These are phyloP conservation scores for Aureobasidium sp. DNA, from an alignment of 2,329 filamentous ascomycete genomes.

Conservation along the genomic window DNA sequence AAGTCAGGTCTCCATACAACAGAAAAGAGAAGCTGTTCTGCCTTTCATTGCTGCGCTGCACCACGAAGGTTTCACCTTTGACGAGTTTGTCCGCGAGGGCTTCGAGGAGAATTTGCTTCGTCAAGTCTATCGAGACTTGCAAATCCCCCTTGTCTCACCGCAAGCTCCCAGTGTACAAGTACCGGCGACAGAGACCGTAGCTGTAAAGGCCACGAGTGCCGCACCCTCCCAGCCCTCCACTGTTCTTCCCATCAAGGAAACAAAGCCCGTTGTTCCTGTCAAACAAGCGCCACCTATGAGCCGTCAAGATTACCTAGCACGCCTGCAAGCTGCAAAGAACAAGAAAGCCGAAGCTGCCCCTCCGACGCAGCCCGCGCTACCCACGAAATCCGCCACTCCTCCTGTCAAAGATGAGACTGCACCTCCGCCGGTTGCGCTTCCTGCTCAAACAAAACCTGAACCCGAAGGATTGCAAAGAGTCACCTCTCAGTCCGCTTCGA, in stretches of 20 bases:
- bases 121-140: conserved; percentile 61
- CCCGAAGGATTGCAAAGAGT: neutral
- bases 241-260: neutral
- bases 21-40: conserved; percentile 9
- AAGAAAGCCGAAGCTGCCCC: conserved; percentile 40
- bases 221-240: neutral
- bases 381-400: neutral
- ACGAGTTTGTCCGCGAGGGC: conserved; percentile 66
- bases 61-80: conserved; percentile 61
- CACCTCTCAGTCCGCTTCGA: neutral
- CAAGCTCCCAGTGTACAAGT: neutral
- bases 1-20: neutral
- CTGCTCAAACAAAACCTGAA: neutral
- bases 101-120: conserved; percentile 58
- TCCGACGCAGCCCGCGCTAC: neutral
- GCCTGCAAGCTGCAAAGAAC: conserved; percentile 65
- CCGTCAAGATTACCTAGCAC: conserved; percentile 69
- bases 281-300: conserved; percentile 38
- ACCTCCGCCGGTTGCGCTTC: neutral
- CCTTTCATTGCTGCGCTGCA: conserved; percentile 31
- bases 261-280: conserved; percentile 13
- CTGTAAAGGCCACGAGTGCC: neutral
- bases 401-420: neutral
- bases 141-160: conserved; percentile 27
- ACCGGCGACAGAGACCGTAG: neutral